Evolutionary conservation across 805 yeast species (phyloP).

Genomic region (Barnettozyma californica): DNA sequence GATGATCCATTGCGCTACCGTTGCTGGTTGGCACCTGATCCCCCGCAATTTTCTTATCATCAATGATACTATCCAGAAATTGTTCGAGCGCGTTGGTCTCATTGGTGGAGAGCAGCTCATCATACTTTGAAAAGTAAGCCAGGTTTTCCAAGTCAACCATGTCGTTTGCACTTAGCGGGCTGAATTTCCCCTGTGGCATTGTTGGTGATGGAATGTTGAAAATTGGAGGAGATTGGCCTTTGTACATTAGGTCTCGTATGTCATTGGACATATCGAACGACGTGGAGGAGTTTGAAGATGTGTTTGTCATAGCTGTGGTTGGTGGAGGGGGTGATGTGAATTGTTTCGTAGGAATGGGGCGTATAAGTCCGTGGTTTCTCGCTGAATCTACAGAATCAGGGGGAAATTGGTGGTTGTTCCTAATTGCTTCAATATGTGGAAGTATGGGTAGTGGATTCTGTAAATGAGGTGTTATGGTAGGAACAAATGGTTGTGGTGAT

Average conservation of each 20-base stretch:
- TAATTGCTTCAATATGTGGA: not conserved
- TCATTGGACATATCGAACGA: conserved; percentile 4
- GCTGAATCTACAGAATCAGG: not conserved
- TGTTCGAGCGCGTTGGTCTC: conserved; percentile 25
- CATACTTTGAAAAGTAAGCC: conserved; percentile 15
- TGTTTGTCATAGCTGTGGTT: not conserved
- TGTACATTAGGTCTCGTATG: conserved; percentile 10
- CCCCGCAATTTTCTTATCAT: conserved; percentile 13
- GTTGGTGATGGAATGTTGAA: conserved; percentile 2
- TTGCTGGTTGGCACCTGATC: not conserved
- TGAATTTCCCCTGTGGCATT: not conserved
- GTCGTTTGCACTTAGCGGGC: not conserved
- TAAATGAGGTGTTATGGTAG: not conserved
- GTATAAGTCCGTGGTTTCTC: not conserved
- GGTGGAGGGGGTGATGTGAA: not conserved
- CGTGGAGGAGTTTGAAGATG: not conserved
- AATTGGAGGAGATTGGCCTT: conserved; percentile 14
- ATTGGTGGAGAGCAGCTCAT: conserved; percentile 22
- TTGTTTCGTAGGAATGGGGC: not conserved
- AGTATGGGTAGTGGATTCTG: conserved; percentile 2
- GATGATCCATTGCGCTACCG: not conserved
- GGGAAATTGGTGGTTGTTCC: not conserved
- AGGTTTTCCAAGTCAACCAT: conserved; percentile 15
- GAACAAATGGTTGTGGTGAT: conserved; percentile 1
- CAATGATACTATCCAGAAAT: conserved; percentile 26